Evolutionary conservation across 805 yeast genomes (phyloP).

Genomic region (Barnettozyma sucrosica): DNA sequence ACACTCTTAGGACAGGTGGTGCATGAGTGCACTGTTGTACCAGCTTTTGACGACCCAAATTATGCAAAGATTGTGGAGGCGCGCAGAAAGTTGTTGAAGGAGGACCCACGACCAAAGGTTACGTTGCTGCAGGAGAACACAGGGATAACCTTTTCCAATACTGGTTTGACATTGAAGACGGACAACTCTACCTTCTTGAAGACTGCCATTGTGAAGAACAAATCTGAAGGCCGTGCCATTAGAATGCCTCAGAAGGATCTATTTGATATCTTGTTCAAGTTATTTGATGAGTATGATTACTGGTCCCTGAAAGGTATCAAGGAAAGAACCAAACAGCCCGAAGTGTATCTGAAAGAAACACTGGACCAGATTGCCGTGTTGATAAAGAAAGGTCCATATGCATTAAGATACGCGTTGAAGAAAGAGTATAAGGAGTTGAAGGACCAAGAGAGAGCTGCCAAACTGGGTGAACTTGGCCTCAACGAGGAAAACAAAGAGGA

Average conservation of each 20-base stretch:
- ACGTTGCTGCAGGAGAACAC: conserved; percentile 74
- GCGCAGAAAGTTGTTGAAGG: conserved; percentile 42
- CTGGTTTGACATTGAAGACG: conserved; percentile 76
- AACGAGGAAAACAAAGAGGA: conserved; percentile 22
- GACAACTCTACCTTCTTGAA: conserved; percentile 66
- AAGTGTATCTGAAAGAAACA: conserved; percentile 83
- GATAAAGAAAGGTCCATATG: conserved; percentile 94
- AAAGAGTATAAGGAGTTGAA: conserved; percentile 80
- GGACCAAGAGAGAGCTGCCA: conserved; percentile 70
- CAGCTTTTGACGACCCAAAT: conserved; percentile 66
- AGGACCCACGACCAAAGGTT: conserved; percentile 51
- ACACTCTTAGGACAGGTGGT: conserved; percentile 79
- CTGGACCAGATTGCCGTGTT: conserved; percentile 83
- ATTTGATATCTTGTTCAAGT: conserved; percentile 77
- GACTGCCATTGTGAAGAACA: conserved; percentile 37
- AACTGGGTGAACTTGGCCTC: conserved; percentile 45
- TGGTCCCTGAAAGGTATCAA: conserved; percentile 94
- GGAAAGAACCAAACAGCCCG: conserved; percentile 95
- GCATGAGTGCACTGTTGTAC: conserved; percentile 88
- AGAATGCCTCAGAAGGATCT: conserved; percentile 92
- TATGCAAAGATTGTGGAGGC: conserved; percentile 58
- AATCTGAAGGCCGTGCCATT: conserved; percentile 76
- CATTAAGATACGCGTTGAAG: conserved; percentile 82
- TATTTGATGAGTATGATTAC: conserved; percentile 92
- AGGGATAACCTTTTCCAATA: conserved; percentile 81